Percentiles rank a stretch among this genome's conserved stretches.
Evolutionary conservation across 805 yeast genomes (phyloP).

Genomic region (Ogataea chonburiensis): DNA sequence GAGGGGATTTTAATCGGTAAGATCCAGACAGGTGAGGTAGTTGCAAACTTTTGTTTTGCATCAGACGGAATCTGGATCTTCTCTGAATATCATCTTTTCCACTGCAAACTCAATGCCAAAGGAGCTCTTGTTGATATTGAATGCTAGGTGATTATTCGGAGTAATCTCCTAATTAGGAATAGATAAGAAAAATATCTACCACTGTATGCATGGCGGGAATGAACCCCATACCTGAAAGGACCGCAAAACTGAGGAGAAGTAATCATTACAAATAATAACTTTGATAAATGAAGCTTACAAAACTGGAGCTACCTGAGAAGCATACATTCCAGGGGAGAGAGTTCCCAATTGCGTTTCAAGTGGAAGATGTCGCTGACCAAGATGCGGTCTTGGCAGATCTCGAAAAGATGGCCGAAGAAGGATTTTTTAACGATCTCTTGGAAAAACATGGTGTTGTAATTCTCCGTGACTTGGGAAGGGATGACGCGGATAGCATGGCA

Average conservation of each 20-base stretch:
- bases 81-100: slow-evolving; percentile 12
- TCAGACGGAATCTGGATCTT: slow-evolving; percentile 12
- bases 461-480: slow-evolving; percentile 23
- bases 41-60: slow-evolving; percentile 14
- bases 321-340: slow-evolving; percentile 1
- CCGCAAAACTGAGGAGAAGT: too few species aligned
- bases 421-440: slow-evolving; percentile 25
- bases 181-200: neutral
- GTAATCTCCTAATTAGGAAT: neutral
- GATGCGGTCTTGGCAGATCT: slow-evolving; percentile 10
- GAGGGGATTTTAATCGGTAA: slow-evolving; percentile 12
- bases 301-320: neutral
- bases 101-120: slow-evolving; percentile 4
- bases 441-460: slow-evolving; percentile 31
- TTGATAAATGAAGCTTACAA: neutral
- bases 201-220: too few species aligned
- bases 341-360: neutral
- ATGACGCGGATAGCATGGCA: slow-evolving; percentile 24
- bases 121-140: slow-evolving; percentile 10
- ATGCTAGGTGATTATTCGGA: slow-evolving; percentile 1
- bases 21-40: slow-evolving; percentile 8
- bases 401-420: slow-evolving; percentile 18
- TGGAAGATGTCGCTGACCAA: neutral
- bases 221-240: too few species aligned
- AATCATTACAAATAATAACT: neutral